phyloP scores from a whole-genome alignment of 2,329 filamentous ascomycete species.

The Tricladium varicosporioides region DNA sequence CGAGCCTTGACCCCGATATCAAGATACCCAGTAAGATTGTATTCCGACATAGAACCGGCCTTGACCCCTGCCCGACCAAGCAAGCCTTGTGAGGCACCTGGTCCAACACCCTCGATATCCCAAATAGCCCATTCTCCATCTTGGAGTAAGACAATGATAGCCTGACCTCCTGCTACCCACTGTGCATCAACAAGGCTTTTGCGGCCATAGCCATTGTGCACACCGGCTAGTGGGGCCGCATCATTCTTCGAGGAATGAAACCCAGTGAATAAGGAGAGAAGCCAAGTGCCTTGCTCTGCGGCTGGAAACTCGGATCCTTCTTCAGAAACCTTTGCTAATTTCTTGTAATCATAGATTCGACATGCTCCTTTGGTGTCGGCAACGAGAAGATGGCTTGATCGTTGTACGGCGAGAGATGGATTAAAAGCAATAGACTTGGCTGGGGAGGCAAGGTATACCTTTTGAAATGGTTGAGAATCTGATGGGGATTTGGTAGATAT shows the following conservation, averaged over 20 bases:
- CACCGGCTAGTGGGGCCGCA: conserved; percentile 41
- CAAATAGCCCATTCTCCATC: conserved; percentile 69
- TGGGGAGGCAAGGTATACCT: conserved; percentile 54
- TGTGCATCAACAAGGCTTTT: conserved; percentile 62
- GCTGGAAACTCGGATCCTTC: conserved; percentile 43
- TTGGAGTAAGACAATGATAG: conserved; percentile 55
- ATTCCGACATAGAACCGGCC: conserved; percentile 58
- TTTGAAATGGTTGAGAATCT: conserved; percentile 52
- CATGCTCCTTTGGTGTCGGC: conserved; percentile 55
- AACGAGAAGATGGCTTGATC: conserved; percentile 56
- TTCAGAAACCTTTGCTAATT: conserved; percentile 50
- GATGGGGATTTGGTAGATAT: conserved; percentile 42
- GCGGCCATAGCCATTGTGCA: conserved; percentile 44
- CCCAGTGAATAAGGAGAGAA: conserved; percentile 56
- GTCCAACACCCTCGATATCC: conserved; percentile 60
- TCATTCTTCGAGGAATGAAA: conserved; percentile 28
- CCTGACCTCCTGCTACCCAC: conserved; percentile 60
- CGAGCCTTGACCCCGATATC: conserved; percentile 48
- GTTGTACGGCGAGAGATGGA: conserved; percentile 40
- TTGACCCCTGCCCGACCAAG: conserved; percentile 37
- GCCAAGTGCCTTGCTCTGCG: conserved; percentile 59
- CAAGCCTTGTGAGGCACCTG: conserved; percentile 45
- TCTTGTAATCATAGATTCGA: conserved; percentile 60
- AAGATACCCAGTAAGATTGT: conserved; percentile 57
- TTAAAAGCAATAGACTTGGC: conserved; percentile 60